These are phyloP conservation scores for Macrophomina phaseolina DNA, from an alignment of 2,329 filamentous ascomycete species.

Conservation along the genomic window DNA sequence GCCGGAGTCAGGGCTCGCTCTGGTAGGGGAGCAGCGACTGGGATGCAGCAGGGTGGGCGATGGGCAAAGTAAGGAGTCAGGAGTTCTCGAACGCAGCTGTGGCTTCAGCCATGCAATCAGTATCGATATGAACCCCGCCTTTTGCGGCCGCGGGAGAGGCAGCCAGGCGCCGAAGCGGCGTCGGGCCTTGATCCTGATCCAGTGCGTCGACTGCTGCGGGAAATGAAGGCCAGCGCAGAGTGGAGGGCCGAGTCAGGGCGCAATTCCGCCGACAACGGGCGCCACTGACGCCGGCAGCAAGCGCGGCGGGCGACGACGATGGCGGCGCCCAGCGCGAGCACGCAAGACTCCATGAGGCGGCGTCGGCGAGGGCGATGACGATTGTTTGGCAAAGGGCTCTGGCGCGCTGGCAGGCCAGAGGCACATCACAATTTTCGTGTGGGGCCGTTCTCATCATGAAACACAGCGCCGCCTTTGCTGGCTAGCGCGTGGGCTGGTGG, in stretches of 20 bases:
- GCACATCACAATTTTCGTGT: conserved; percentile 21
- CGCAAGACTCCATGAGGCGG: conserved; percentile 1
- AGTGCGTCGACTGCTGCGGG: conserved; percentile 6
- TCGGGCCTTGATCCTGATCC: conserved; percentile 16
- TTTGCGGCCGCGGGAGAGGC: conserved; percentile 10
- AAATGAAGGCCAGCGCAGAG: conserved; percentile 14
- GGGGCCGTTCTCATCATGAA: conserved; percentile 22
- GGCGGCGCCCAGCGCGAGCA: conserved; percentile 9
- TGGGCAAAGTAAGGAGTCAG: conserved; percentile 15
- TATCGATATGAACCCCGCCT: conserved; percentile 25
- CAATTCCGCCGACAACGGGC: background rate
- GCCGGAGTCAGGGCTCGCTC: background rate
- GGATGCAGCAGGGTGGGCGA: background rate
- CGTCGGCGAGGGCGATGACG: conserved; percentile 2
- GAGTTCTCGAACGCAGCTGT: conserved; percentile 11
- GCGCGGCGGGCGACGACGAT: background rate
- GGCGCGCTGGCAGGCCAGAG: background rate
- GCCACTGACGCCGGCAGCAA: background rate
- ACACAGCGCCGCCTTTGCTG: conserved; percentile 18
- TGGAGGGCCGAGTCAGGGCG: conserved; percentile 7
- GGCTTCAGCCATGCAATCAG: background rate
- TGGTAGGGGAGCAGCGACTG: background rate
- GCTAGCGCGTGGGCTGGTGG: background rate
- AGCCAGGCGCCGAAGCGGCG: background rate
- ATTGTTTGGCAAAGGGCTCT: conserved; percentile 9